Evolutionary conservation across 306 rosid species (phyloP).

Genomic region (Pueraria montana): DNA sequence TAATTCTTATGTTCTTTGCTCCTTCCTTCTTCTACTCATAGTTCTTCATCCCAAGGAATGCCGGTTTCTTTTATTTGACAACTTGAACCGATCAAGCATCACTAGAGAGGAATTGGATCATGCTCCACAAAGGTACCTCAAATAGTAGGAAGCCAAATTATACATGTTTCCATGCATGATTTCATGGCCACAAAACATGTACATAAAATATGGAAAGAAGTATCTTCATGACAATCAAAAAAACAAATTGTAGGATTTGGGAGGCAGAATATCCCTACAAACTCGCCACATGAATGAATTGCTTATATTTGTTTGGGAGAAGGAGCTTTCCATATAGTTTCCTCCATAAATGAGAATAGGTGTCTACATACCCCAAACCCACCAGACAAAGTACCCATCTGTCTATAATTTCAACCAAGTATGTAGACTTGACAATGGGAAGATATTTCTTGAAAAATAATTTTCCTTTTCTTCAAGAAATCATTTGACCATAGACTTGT

Average conservation of each 20-base stretch:
- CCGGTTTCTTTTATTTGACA: not conserved
- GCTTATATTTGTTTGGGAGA: not conserved
- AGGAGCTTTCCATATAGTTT: constrained; percentile 8
- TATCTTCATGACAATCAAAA: not conserved
- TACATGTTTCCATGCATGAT: not conserved
- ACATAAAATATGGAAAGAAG: constrained; percentile 3
- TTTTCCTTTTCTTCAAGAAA: not conserved
- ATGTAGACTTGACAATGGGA: not conserved
- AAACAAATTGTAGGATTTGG: not conserved
- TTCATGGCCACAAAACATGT: not conserved
- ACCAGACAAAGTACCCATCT: constrained; percentile 1
- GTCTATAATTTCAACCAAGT: not conserved
- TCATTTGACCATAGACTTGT: not conserved
- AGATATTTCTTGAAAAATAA: not conserved
- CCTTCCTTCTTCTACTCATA: too few species aligned
- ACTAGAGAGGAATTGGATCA: not conserved
- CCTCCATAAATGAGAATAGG: constrained; percentile 8
- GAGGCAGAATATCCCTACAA: constrained; percentile 9
- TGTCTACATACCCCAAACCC: not conserved
- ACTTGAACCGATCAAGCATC: not conserved
- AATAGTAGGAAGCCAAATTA: not conserved
- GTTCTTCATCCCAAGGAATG: not conserved
- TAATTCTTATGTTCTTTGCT: not conserved
- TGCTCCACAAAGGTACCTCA: not conserved
- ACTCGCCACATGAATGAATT: constrained; percentile 1